Percentiles rank a stretch among this genome's conserved stretches.
phyloP scores from a whole-genome alignment of 768 basidiomycete species.

The Pleurotus djamor region DNA sequence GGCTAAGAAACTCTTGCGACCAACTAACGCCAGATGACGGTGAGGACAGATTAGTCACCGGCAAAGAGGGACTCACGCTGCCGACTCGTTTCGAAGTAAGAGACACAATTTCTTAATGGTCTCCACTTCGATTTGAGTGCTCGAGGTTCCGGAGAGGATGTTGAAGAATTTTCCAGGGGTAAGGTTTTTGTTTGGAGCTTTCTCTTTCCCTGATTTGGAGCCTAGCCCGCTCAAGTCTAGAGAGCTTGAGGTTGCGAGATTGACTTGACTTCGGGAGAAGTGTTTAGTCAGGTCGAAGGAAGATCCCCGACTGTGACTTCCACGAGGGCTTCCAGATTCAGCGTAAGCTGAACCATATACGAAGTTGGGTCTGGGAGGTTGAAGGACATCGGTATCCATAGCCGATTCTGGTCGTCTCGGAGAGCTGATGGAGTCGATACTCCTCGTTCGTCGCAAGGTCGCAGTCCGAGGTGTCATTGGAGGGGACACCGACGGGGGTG shows the following conservation, averaged over 20 bases:
- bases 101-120: conserved; percentile 85
- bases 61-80: conserved; percentile 47
- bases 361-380: conserved; percentile 37
- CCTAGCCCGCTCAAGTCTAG: conserved; percentile 39
- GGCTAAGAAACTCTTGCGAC: conserved; percentile 82
- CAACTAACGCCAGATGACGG: conserved; percentile 48
- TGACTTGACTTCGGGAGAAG: conserved; percentile 52
- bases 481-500: conserved; percentile 30
- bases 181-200: conserved; percentile 45
- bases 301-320: conserved; percentile 50
- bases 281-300: conserved; percentile 57
- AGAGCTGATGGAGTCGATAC: conserved; percentile 68
- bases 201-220: conserved; percentile 47
- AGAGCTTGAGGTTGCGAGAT: conserved; percentile 39
- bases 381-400: conserved; percentile 34
- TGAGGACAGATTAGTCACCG: no score
- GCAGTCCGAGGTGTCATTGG: conserved; percentile 49
- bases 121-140: conserved; percentile 79
- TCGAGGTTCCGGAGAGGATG: conserved; percentile 65
- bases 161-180: conserved; percentile 68
- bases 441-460: conserved; percentile 63
- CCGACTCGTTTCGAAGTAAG: conserved; percentile 88
- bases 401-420: conserved; percentile 42
- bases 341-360: conserved; percentile 22
- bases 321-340: conserved; percentile 37